phyloP scores from a whole-genome alignment of 805 yeast species.

The baker's yeast (Saccharomyces cerevisiae) region DNA sequence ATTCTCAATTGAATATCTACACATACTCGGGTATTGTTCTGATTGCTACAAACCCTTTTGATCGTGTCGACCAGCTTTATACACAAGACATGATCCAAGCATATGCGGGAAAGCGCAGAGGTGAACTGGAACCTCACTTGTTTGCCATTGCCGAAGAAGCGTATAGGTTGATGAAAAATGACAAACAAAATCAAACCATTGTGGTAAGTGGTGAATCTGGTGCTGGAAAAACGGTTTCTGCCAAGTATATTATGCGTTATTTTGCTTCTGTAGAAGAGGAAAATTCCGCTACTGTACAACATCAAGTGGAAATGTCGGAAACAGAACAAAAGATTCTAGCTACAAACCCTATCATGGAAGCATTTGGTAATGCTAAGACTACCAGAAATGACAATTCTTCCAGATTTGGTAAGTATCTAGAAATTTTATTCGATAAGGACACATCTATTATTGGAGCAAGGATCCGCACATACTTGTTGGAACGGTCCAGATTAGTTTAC shows the following conservation, averaged over 20 bases:
- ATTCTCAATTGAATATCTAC: conserved; percentile 82
- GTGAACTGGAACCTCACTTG: conserved; percentile 93
- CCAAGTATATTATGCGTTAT: conserved; percentile 94
- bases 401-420: conserved; percentile 88
- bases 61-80: conserved; percentile 81
- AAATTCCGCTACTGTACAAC: conserved; percentile 28
- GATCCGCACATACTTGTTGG: conserved; percentile 84
- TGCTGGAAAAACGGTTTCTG: conserved; percentile 96
- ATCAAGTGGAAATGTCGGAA: conserved; percentile 62
- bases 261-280: conserved; percentile 82
- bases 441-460: conserved; percentile 88
- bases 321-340: conserved; percentile 93
- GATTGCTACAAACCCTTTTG: conserved; percentile 95
- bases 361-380: conserved; percentile 92
- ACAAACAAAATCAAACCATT: conserved; percentile 81
- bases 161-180: conserved; percentile 85
- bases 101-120: conserved; percentile 85
- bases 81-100: conserved; percentile 91
- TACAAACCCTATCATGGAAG: conserved; percentile 85
- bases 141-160: conserved; percentile 98
- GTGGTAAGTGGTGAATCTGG: conserved; percentile 98
- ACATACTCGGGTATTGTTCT: conserved; percentile 95
- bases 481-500: conserved; percentile 87
- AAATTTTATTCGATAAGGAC: conserved; percentile 69
- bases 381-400: conserved; percentile 88